Evolutionary conservation across 2,329 filamentous ascomycete species (phyloP).

Genomic region (Sporothrix variecibatus): DNA sequence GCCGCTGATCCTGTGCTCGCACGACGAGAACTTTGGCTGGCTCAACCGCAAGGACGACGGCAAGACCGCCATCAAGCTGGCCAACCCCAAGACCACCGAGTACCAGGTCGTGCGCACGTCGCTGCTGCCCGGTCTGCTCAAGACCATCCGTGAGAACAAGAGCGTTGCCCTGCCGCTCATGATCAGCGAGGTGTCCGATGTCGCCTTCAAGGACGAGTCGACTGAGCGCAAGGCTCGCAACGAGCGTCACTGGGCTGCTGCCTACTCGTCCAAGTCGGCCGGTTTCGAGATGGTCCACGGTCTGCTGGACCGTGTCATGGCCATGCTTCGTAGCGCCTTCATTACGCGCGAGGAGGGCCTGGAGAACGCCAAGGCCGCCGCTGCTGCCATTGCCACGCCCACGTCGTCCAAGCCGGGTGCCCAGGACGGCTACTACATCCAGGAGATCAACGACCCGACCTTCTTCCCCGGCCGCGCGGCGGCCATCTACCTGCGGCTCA

Average conservation of each 20-base stretch:
- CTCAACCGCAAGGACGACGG: constrained; percentile 88
- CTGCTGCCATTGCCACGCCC: constrained; percentile 48
- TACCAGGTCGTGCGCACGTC: constrained; percentile 92
- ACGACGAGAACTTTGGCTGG: constrained; percentile 97
- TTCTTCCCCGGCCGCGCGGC: constrained; percentile 92
- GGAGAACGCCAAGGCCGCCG: constrained; percentile 46
- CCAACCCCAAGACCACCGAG: constrained; percentile 89
- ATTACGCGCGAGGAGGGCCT: constrained; percentile 73
- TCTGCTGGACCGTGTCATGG: constrained; percentile 84
- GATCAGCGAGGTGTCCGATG: constrained; percentile 88
- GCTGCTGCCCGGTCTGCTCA: constrained; percentile 82
- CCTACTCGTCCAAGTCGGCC: constrained; percentile 89
- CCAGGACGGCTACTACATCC: constrained; percentile 85
- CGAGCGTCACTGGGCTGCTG: constrained; percentile 93
- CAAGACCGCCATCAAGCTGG: constrained; percentile 77
- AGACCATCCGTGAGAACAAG: constrained; percentile 93
- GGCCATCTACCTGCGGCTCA: constrained; percentile 74
- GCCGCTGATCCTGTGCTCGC: constrained; percentile 93
- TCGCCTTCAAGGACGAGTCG: constrained; percentile 83
- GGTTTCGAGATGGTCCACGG: constrained; percentile 97
- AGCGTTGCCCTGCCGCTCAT: constrained; percentile 84
- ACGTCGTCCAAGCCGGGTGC: constrained; percentile 43
- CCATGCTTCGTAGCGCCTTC: constrained; percentile 86
- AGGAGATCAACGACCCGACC: constrained; percentile 85
- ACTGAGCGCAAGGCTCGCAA: constrained; percentile 80